Conservation (phyloP, 352 stramenopile genomes). For the Hyaloperonospora brassicae region DNA sequence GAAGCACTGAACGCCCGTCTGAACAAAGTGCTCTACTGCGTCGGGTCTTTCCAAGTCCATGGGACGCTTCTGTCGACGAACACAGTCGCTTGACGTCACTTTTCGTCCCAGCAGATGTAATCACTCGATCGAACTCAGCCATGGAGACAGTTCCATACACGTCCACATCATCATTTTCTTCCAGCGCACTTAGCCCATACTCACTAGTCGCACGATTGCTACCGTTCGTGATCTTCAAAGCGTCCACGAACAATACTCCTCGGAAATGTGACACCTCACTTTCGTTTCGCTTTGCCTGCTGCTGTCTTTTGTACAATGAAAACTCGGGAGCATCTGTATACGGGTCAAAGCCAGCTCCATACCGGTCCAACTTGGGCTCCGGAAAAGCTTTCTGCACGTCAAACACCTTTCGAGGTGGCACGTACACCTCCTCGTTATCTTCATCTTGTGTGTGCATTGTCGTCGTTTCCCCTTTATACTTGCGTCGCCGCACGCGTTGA, state of each 20-base stretch:
- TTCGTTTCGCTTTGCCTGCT: constrained; percentile 17
- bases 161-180: constrained; percentile 81
- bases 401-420: constrained; percentile 51
- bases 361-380: constrained; percentile 62
- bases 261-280: constrained; percentile 30
- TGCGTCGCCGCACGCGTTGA: constrained; percentile 45
- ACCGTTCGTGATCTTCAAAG: constrained; percentile 36
- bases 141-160: constrained; percentile 66
- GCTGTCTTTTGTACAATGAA: constrained; percentile 34
- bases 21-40: constrained; percentile 32
- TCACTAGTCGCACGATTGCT: constrained; percentile 33
- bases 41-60: constrained; percentile 14
- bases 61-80: constrained; percentile 30
- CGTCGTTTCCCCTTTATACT: constrained; percentile 23
- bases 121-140: constrained; percentile 56
- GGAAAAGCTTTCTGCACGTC: constrained; percentile 48
- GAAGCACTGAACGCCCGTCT: constrained; percentile 48
- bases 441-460: constrained; percentile 9
- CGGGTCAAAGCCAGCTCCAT: constrained; percentile 73
- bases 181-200: constrained; percentile 67
- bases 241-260: constrained; percentile 68
- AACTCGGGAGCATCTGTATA: constrained; percentile 74
- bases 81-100: constrained; percentile 27
- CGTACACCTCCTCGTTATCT: constrained; percentile 36
- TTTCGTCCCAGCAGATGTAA: constrained; percentile 29